Base-by-base conservation (phyloP, 2,329 filamentous ascomycete species). In the Botrytis paeoniae region DNA sequence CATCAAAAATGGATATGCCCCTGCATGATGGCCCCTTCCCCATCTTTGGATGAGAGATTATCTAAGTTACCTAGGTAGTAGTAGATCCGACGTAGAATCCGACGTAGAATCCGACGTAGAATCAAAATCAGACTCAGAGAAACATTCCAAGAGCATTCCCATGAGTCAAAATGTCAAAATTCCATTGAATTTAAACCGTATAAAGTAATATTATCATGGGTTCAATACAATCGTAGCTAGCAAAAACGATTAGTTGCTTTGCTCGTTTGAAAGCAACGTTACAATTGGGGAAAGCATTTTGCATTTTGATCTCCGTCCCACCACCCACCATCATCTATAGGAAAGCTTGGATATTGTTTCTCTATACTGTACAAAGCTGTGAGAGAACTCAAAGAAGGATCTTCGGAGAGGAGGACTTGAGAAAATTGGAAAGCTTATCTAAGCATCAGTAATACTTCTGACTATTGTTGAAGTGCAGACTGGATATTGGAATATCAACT, bases 201-300 rank as follows among this genome's bases (percentile, higher is more conserved):
- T 39, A 2, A 39, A 4, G 45, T 54, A 66, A 54, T 54, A 18
- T 29, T 20, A 14, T 22, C 0, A 10, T 66, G 39, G 64, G 35
- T 29, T 66, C 29, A 16, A 35, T 48, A 35, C 29, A 65, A 29
- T 54, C 51, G 10, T 16, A 29, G 51, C 51, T 29, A 54, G 51
- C 51, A 16, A n/a, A 54, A 18, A n/a, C 16, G 12, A 54, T 25
- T n/a, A 25, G 32, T 51, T 37, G n/a, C 20, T 51, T 45, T 35
- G 43, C 45, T 66, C 45, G 59, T 32, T 41, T 41, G 61, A 29
- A 72, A n/a, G 70, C 70, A 72, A 72, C 70, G 70, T 72, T 72
- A 65, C 39, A 65, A 41, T 62, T 62, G 37, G 60, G 35, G 45
- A 35, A 25, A 29, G 25, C 12, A 43, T 43, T 43, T 43, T 43